Conservation (phyloP, 2,329 filamentous ascomycete species). For the Pseudogymnoascus destructans region DNA sequence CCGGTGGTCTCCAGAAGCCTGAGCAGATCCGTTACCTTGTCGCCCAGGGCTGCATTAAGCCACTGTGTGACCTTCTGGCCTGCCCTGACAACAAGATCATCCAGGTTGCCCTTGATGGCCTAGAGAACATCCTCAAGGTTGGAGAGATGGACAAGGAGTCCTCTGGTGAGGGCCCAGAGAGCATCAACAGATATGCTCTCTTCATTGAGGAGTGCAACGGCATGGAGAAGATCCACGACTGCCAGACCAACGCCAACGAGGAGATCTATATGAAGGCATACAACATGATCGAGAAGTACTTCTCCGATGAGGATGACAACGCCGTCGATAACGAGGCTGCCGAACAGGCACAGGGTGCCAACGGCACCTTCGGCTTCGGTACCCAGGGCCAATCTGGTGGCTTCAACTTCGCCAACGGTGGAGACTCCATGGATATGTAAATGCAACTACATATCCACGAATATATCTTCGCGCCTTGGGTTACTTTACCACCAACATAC, state of each 20-base stretch:
- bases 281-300: slow-evolving; percentile 99
- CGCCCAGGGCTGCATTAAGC: slow-evolving; percentile 87
- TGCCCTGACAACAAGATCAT: slow-evolving; percentile 99
- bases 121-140: slow-evolving; percentile 99
- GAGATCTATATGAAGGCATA: slow-evolving; percentile 99
- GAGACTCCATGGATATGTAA: slow-evolving; percentile 66
- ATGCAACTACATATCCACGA: slow-evolving; percentile 13
- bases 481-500: slow-evolving; percentile 12
- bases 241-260: slow-evolving; percentile 99
- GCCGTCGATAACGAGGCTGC: slow-evolving; percentile 61
- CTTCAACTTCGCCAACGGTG: slow-evolving; percentile 81
- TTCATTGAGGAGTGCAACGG: slow-evolving; percentile 98
- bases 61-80: slow-evolving; percentile 82
- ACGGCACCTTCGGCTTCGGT: slow-evolving; percentile 70
- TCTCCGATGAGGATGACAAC: slow-evolving; percentile 90
- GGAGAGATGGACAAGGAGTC: slow-evolving; percentile 97
- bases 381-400: slow-evolving; percentile 55
- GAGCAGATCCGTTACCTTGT: slow-evolving; percentile 97
- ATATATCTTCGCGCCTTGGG: neutral
- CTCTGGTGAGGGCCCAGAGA: slow-evolving; percentile 56
- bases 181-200: slow-evolving; percentile 90
- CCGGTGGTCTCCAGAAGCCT: slow-evolving; percentile 93
- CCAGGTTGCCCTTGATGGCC: slow-evolving; percentile 89
- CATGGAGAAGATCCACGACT: slow-evolving; percentile 99
- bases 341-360: slow-evolving; percentile 49